A percentile compares a stretch with the other conserved stretches of the same genome.
Evolutionary conservation across 768 basidiomycete species (phyloP).

Genomic region (Boletus rubescentipes): DNA sequence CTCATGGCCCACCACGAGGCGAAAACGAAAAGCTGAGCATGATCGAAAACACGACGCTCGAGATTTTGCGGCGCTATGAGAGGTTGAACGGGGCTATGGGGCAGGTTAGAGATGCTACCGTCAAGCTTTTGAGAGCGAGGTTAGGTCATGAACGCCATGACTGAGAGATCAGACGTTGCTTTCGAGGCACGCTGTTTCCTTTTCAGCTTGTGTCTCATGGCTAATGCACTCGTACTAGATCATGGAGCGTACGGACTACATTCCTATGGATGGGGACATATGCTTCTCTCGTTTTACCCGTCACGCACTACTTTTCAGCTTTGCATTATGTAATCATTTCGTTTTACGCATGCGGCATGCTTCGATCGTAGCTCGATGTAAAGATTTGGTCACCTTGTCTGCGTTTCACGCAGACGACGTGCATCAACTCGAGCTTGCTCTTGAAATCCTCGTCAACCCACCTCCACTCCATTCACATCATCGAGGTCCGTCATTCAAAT

Average conservation of each 20-base stretch:
- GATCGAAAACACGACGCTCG: slow-evolving; percentile 72
- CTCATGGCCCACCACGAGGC: slow-evolving; percentile 53
- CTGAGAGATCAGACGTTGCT: slow-evolving; percentile 70
- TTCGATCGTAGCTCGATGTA: too few species aligned
- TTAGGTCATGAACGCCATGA: slow-evolving; percentile 79
- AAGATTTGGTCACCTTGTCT: too few species aligned
- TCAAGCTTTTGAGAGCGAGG: slow-evolving; percentile 74
- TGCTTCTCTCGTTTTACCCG: too few species aligned
- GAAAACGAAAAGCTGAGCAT: slow-evolving; percentile 59
- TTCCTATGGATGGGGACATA: slow-evolving; percentile 88
- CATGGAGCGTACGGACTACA: slow-evolving; percentile 82
- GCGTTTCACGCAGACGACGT: too few species aligned
- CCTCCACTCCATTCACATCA: too few species aligned
- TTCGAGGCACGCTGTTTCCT: slow-evolving; percentile 62
- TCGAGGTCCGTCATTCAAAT: too few species aligned
- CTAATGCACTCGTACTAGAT: slow-evolving; percentile 46
- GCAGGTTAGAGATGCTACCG: slow-evolving; percentile 69
- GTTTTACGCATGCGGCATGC: too few species aligned
- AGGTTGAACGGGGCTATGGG: slow-evolving; percentile 71
- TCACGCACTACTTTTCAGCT: too few species aligned
- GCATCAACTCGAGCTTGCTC: too few species aligned
- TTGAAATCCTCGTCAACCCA: too few species aligned
- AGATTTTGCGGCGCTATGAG: slow-evolving; percentile 80
- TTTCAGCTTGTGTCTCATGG: not conserved
- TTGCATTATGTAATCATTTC: too few species aligned